Conservation (phyloP, 176 grass and related monocot genomes). For the Elymus sibiricus region DNA sequence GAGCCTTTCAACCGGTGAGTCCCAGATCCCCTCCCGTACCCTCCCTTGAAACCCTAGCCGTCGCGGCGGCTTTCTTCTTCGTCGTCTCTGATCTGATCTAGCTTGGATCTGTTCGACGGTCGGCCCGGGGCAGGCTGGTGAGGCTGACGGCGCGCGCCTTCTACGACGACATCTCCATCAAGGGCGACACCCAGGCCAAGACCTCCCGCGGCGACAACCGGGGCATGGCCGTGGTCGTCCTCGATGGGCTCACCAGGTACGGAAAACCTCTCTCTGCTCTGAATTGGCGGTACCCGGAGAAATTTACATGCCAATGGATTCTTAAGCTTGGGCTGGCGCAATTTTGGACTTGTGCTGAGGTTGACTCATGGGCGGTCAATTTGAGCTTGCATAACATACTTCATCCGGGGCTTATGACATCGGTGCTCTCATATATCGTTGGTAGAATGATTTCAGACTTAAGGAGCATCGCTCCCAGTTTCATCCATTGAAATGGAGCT, state of each 20-base stretch:
- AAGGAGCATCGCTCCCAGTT: too few species aligned
- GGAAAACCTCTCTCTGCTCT: background rate
- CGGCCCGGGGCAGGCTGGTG: constrained; percentile 46
- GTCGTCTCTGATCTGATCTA: background rate
- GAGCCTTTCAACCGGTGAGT: constrained; percentile 88
- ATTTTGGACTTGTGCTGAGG: background rate
- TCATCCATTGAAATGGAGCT: too few species aligned
- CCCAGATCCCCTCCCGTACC: background rate
- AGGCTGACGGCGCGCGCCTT: constrained; percentile 86
- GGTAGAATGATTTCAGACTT: too few species aligned
- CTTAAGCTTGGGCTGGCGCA: background rate
- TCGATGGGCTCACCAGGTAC: constrained; percentile 85
- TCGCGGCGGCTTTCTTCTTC: background rate
- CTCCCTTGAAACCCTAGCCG: constrained; percentile 19
- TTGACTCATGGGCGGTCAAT: background rate
- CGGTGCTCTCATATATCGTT: background rate
- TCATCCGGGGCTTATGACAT: background rate
- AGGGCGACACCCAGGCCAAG: constrained; percentile 92
- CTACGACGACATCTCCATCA: constrained; percentile 91
- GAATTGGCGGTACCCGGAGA: background rate
- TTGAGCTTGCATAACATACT: background rate
- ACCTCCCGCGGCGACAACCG: constrained; percentile 90
- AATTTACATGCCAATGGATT: background rate
- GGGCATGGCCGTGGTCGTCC: constrained; percentile 94
- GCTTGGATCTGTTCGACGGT: background rate